Evolutionary conservation across 169 alveolate species (phyloP).

Genomic region (Eimeria mitis): DNA sequence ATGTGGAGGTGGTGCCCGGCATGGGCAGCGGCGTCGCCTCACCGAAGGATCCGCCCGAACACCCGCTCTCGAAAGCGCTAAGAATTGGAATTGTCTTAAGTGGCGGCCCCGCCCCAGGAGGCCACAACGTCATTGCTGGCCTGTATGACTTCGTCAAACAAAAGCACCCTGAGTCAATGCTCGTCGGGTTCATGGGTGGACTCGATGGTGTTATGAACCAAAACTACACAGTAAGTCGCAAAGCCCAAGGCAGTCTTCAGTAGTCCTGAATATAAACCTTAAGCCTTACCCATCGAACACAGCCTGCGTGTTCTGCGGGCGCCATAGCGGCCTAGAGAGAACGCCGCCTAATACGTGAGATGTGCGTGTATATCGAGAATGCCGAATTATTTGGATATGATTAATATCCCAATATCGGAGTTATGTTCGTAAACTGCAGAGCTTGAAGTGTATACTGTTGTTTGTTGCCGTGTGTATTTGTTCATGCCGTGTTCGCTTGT

Average conservation of each 20-base stretch:
- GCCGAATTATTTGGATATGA: background rate
- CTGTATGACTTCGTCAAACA: conserved; percentile 85
- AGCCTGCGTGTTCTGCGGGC: background rate
- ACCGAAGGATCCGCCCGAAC: conserved; percentile 50
- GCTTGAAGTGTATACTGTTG: background rate
- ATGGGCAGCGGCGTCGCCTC: conserved; percentile 63
- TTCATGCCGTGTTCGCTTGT: background rate
- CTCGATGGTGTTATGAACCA: conserved; percentile 79
- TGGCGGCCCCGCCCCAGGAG: conserved; percentile 99
- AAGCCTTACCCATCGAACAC: background rate
- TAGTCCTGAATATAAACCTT: background rate
- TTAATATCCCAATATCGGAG: too few species aligned
- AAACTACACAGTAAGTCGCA: conserved; percentile 63
- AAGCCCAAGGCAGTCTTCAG: background rate
- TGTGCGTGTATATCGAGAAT: background rate
- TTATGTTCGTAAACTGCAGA: background rate
- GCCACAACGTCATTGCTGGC: conserved; percentile 99
- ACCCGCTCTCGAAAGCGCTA: conserved; percentile 50
- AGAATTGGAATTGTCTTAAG: conserved; percentile 97
- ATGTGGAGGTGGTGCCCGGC: conserved; percentile 69
- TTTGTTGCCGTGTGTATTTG: background rate
- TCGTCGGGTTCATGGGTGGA: conserved; percentile 85
- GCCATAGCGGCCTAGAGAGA: background rate
- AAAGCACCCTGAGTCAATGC: conserved; percentile 70
- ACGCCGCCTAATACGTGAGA: background rate